These are phyloP conservation scores for Nidularia sp. DNA, from an alignment of 768 basidiomycete genomes.

Conservation along the genomic window DNA sequence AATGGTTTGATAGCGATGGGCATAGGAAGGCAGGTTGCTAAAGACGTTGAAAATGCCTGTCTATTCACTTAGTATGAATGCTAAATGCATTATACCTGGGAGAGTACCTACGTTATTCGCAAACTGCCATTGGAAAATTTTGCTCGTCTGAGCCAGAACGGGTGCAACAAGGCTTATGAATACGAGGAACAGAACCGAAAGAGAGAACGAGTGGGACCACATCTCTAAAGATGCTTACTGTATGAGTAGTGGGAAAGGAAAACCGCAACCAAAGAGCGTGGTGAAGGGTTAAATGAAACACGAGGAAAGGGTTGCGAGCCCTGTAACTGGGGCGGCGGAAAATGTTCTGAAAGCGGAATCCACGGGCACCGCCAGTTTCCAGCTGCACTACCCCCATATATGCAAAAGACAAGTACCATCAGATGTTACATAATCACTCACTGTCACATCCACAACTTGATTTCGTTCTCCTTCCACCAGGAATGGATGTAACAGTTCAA, in stretches of 20 bases:
- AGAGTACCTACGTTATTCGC: constrained; percentile 16
- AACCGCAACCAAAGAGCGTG: neutral
- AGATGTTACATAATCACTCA: too few species aligned
- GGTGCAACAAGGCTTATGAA: constrained; percentile 1
- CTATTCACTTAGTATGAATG: neutral
- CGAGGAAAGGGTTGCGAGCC: neutral
- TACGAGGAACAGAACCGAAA: neutral
- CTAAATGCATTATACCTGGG: neutral
- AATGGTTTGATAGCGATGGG: constrained; percentile 19
- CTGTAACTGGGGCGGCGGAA: neutral
- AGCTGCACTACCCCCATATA: too few species aligned
- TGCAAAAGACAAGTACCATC: too few species aligned
- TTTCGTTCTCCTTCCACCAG: too few species aligned
- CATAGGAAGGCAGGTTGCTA: constrained; percentile 22
- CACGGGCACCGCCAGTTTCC: neutral
- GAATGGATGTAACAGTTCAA: too few species aligned
- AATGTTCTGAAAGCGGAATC: neutral
- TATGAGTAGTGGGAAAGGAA: neutral
- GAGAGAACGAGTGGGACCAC: neutral
- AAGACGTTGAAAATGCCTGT: constrained; percentile 5
- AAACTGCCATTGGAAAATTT: constrained; percentile 29
- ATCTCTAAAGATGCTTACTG: neutral
- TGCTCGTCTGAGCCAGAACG: constrained; percentile 8
- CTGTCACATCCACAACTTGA: too few species aligned
- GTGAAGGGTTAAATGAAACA: neutral